Base-by-base conservation (phyloP, 2,329 filamentous ascomycete genomes). In the Coleophoma eucalyptorum region DNA sequence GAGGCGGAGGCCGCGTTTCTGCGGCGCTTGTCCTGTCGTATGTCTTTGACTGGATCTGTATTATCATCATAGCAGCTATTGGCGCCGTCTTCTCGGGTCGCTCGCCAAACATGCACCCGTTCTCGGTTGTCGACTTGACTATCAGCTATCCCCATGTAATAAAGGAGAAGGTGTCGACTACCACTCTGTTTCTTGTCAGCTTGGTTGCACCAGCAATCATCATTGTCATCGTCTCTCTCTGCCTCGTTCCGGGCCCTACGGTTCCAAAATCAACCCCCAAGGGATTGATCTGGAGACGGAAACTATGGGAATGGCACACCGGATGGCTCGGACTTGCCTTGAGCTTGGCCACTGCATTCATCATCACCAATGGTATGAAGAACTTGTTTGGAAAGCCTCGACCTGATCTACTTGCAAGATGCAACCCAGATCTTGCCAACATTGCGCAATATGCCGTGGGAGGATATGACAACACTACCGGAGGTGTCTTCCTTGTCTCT, bases 231-330 rank as follows among this genome's bases (percentile, higher is more conserved):
- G 78, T 93, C 51, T 81, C 82, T 38, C 68, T 95, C 32, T 56
- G 83, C 53, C 75, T 93, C 58, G 83, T 94, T 1, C 90, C 90
- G 1, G 89, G 88, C 3, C 78, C 81, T 5, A 85, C 84, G 1
- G 83, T 86, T 1, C 78, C 81, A 15, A 75, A 74, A 40, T 76
- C 78, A 18, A 84, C 86, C 0, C 83, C 88, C 2, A 78, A 77
- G 56, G 68, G 77, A 4, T 70, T 89, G 49, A 75, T 92, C 42
- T 91, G 89, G 84, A 82, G 81, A 65, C 80, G 89, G 57, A 96
- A 94, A 71, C 67, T 96, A 1, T 97, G 93, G 91, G 92, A 97
- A 68, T 84, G 89, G 67, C 90, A 97, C 65, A 84, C 83, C 2
- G 91, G 89, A 52, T 90, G 87, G 83, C 82, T 96, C 62, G 92